phyloP scores from a whole-genome alignment of 2,329 filamentous ascomycete species.

The Neodidymelliopsis sp. region DNA sequence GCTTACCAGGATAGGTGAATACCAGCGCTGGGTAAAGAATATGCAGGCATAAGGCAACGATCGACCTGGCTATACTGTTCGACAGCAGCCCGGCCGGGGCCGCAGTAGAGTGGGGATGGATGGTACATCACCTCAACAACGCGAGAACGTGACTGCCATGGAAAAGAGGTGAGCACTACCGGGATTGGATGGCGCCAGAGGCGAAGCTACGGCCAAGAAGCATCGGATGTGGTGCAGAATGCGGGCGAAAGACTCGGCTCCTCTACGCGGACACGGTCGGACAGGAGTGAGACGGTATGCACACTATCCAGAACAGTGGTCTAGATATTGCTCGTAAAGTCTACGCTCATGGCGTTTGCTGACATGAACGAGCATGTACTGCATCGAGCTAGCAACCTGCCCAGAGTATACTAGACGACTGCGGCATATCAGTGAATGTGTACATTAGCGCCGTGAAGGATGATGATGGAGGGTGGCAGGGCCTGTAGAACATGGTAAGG shows the following conservation, averaged over 20 bases:
- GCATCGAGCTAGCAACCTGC: conserved; percentile 36
- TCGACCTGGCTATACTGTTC: conserved; percentile 20
- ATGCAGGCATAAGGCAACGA: conserved; percentile 31
- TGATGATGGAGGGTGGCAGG: conserved; percentile 24
- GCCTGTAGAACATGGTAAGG: conserved; percentile 27
- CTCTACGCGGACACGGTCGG: conserved; percentile 27
- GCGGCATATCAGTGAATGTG: conserved; percentile 25
- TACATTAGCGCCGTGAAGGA: conserved; percentile 19
- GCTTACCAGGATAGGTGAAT: conserved; percentile 35
- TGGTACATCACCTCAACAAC: conserved; percentile 31
- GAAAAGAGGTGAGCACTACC: conserved; percentile 27
- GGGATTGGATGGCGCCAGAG: conserved; percentile 32
- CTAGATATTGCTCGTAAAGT: conserved; percentile 28
- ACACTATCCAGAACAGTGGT: conserved; percentile 25
- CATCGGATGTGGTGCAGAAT: conserved; percentile 26
- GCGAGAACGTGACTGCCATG: conserved; percentile 26
- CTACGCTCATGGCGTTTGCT: conserved; percentile 33
- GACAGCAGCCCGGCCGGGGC: conserved; percentile 24
- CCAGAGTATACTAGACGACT: conserved; percentile 23
- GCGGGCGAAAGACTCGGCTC: conserved; percentile 34
- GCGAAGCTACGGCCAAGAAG: conserved; percentile 26
- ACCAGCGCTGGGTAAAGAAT: conserved; percentile 29
- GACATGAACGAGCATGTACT: conserved; percentile 31
- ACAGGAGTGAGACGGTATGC: conserved; percentile 21
- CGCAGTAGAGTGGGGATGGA: conserved; percentile 23